A percentile compares a stretch with the other conserved stretches of the same genome.
phyloP scores from a whole-genome alignment of 441 rosid genomes.

The Pelargonium myrrhifolium region DNA sequence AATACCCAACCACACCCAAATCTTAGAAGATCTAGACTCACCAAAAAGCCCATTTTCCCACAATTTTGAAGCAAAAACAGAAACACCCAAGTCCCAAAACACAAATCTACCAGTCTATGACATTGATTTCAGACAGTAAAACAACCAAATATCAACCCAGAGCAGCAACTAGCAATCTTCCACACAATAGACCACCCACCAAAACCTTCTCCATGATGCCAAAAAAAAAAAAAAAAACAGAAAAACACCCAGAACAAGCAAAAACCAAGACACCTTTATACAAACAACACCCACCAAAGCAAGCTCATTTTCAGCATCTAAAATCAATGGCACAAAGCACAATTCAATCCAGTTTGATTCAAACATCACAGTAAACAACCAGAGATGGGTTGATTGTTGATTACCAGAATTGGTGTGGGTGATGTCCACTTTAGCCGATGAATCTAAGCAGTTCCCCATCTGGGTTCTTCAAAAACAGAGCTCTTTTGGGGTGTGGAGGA shows the following conservation, averaged over 20 bases:
- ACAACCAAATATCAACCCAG: neutral
- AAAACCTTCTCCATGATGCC: neutral
- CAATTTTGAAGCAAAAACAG: neutral
- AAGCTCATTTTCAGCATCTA: neutral
- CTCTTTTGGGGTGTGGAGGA: neutral
- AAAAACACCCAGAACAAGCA: neutral
- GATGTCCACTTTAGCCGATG: conserved; percentile 56
- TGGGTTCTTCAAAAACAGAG: conserved; percentile 6
- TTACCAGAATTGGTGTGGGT: conserved; percentile 53
- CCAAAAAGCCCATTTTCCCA: neutral
- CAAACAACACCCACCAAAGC: neutral
- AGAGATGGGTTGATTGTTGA: neutral
- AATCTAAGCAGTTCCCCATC: conserved; percentile 78
- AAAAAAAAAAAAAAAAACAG: neutral
- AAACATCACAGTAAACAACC: neutral
- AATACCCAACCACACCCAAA: neutral
- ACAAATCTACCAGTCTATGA: neutral
- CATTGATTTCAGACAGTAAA: neutral
- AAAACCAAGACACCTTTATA: neutral
- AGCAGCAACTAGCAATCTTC: neutral
- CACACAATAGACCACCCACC: neutral
- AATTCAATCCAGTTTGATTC: neutral
- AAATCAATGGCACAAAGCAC: neutral
- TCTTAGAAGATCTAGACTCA: neutral
- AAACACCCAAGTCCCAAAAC: neutral